A percentile compares a stretch with the other conserved stretches of the same genome.
Evolutionary conservation across 1,284 basidiomycete species (phyloP).

Genomic region (Psilocybe mexicana): DNA sequence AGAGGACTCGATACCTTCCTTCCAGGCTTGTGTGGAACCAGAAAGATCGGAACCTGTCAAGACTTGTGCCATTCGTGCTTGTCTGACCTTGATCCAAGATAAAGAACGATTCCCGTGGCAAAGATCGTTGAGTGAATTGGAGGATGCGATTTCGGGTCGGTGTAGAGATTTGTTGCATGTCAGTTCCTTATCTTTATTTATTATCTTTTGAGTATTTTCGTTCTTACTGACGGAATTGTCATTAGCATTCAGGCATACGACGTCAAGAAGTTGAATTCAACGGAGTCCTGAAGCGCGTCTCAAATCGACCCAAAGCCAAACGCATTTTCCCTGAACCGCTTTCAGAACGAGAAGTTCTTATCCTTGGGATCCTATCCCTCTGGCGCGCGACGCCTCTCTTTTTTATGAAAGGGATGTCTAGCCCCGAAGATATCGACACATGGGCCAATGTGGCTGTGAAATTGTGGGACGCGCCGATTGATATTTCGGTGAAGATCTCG

Average conservation of each 20-base stretch:
- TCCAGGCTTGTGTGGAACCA: constrained; percentile 66
- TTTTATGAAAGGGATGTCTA: constrained; percentile 39
- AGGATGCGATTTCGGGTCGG: constrained; percentile 45
- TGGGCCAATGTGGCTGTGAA: constrained; percentile 50
- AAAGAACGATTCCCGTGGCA: constrained; percentile 60
- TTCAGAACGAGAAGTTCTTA: constrained; percentile 63
- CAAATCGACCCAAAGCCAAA: constrained; percentile 59
- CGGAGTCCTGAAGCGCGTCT: constrained; percentile 55
- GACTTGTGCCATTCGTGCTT: constrained; percentile 74
- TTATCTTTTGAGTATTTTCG: not conserved
- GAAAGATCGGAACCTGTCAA: constrained; percentile 81
- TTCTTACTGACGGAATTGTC: not conserved
- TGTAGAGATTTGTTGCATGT: constrained; percentile 61
- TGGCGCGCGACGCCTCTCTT: constrained; percentile 63
- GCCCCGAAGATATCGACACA: constrained; percentile 36
- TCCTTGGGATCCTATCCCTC: constrained; percentile 64
- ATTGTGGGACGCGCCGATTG: constrained; percentile 62
- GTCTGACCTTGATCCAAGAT: constrained; percentile 50
- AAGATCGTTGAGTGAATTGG: constrained; percentile 48
- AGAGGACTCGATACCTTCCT: constrained; percentile 60
- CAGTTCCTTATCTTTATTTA: constrained; percentile 16
- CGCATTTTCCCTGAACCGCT: constrained; percentile 57
- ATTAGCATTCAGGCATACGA: constrained; percentile 47
- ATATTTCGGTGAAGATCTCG: constrained; percentile 65
- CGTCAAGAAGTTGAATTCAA: constrained; percentile 58